These are phyloP conservation scores for Mycena floridula DNA, from an alignment of 768 basidiomycete species.

Conservation along the genomic window DNA sequence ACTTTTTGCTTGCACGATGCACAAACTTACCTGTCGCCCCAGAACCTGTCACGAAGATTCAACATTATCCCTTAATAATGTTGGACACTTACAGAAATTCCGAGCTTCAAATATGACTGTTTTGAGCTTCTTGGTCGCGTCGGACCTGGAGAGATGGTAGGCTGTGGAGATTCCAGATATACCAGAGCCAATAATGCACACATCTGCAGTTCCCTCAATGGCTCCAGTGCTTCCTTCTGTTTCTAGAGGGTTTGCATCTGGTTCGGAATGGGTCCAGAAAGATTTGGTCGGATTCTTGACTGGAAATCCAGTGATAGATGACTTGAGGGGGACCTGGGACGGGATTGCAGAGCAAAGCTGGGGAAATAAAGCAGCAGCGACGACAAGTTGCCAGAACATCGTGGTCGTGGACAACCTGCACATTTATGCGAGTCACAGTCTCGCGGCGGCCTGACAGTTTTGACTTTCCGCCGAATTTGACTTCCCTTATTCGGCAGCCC, in stretches of 20 bases:
- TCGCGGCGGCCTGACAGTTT: no score
- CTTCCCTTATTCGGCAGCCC: no score
- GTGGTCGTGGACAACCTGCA: no score
- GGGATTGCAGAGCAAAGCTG: no score
- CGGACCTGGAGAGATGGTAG: constrained; percentile 54
- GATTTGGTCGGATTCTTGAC: constrained; percentile 60
- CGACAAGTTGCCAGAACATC: no score
- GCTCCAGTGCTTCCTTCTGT: constrained; percentile 56
- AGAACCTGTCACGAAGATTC: constrained; percentile 59
- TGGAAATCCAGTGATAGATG: no score
- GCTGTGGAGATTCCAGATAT: constrained; percentile 73
- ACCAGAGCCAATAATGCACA: constrained; percentile 77
- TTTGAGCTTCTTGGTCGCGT: constrained; percentile 26
- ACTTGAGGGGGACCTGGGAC: no score
- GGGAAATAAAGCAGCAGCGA: no score
- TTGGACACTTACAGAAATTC: constrained; percentile 81
- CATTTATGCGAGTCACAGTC: no score
- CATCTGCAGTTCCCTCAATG: constrained; percentile 55
- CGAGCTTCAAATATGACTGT: constrained; percentile 79
- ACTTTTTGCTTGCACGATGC: background rate
- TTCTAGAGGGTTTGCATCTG: constrained; percentile 61
- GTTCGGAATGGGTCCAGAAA: constrained; percentile 65
- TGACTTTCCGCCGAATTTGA: no score
- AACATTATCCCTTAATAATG: no score
- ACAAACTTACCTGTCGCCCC: constrained; percentile 61